phyloP scores from a whole-genome alignment of 805 yeast species.

The Kuraishia hungarica region DNA sequence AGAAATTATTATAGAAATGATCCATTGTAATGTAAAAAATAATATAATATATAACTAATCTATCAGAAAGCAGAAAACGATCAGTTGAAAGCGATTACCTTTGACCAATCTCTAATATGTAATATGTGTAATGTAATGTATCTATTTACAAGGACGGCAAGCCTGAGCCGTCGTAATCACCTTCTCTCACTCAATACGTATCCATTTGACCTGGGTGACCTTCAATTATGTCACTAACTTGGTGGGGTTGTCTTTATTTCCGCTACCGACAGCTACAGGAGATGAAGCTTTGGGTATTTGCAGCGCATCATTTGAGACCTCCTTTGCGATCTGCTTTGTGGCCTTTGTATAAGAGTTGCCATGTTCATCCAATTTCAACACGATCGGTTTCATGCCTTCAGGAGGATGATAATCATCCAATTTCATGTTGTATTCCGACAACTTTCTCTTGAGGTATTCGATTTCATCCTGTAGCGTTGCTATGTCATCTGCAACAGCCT shows the following conservation, averaged over 20 bases:
- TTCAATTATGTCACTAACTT: no score
- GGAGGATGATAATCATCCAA: slow-evolving; percentile 43
- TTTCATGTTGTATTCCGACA: slow-evolving; percentile 28
- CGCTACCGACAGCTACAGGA: no score
- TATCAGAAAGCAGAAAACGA: neutral
- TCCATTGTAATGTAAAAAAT: neutral
- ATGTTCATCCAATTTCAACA: slow-evolving; percentile 27
- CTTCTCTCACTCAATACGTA: no score
- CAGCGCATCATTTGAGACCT: no score
- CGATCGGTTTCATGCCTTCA: slow-evolving; percentile 33
- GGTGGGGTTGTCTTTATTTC: no score
- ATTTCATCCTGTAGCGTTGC: slow-evolving; percentile 63
- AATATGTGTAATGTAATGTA: neutral
- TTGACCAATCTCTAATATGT: neutral
- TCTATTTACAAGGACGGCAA: neutral
- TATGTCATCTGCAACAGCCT: slow-evolving; percentile 66
- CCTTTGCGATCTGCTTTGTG: neutral
- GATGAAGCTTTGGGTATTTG: no score
- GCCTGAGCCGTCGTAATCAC: neutral
- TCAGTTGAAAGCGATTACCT: neutral
- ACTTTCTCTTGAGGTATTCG: slow-evolving; percentile 41
- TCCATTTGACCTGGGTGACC: no score
- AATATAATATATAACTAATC: neutral
- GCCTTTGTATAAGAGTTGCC: slow-evolving; percentile 6
- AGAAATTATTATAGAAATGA: neutral